A percentile compares a stretch with the other conserved stretches of the same genome.
Conservation (phyloP, 352 stramenopile species). For the Globisporangium cylindrosporum region DNA sequence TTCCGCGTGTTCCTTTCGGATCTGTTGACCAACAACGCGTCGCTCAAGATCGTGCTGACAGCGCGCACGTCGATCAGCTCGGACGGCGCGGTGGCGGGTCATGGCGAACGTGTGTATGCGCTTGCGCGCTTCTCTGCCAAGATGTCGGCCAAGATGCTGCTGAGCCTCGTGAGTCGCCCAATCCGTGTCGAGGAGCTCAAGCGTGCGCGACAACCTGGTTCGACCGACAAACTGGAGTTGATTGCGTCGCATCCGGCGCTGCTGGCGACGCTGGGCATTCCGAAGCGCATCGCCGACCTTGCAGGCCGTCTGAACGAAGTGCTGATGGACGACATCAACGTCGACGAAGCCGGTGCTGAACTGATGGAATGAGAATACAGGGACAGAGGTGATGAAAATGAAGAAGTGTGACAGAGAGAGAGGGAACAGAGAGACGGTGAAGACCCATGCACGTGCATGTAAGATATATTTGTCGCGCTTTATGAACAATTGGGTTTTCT, state of each 20-base stretch:
- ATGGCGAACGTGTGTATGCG: slow-evolving; percentile 66
- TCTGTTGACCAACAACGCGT: slow-evolving; percentile 64
- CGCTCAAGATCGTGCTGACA: slow-evolving; percentile 74
- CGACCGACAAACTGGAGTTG: slow-evolving; percentile 66
- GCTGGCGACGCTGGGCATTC: slow-evolving; percentile 54
- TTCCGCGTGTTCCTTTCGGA: slow-evolving; percentile 72
- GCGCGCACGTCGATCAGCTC: slow-evolving; percentile 55
- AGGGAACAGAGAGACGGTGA: not conserved
- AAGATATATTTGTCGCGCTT: too few relatives aligned
- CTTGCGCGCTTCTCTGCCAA: slow-evolving; percentile 68
- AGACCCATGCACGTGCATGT: too few relatives aligned
- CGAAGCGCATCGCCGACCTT: slow-evolving; percentile 69
- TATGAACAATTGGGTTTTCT: too few relatives aligned
- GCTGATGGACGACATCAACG: slow-evolving; percentile 61
- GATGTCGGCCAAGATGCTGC: slow-evolving; percentile 68
- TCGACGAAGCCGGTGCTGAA: slow-evolving; percentile 28
- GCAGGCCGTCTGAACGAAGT: slow-evolving; percentile 63
- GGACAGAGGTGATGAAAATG: not conserved
- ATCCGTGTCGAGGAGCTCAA: slow-evolving; percentile 72
- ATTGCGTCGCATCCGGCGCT: slow-evolving; percentile 72
- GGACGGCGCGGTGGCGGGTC: slow-evolving; percentile 60
- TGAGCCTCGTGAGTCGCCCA: slow-evolving; percentile 69
- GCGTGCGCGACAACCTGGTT: slow-evolving; percentile 16
- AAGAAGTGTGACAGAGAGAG: slow-evolving; percentile 1
- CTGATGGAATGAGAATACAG: slow-evolving; percentile 25